Percentiles rank a stretch among this genome's conserved stretches.
Conservation (phyloP, 495 filamentous ascomycete species). For the Penicillium lividum region DNA sequence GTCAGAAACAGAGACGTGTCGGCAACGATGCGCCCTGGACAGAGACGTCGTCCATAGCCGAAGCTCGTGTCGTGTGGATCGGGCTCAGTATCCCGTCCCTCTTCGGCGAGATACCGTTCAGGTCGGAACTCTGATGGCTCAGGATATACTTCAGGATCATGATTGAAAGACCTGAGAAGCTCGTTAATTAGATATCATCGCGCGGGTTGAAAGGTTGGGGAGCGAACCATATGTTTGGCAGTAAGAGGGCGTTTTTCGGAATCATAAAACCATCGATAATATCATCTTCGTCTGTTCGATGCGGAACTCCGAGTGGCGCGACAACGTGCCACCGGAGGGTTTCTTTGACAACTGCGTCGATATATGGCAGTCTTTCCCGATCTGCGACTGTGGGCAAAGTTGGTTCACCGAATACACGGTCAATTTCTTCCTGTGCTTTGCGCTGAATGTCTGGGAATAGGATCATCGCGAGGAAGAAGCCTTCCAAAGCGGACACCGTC, state of each 20-base stretch:
- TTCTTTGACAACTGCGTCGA: conserved; percentile 46
- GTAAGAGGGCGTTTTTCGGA: conserved; percentile 47
- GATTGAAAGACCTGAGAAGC: neutral
- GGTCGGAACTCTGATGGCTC: conserved; percentile 15
- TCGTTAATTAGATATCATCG: neutral
- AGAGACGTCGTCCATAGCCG: conserved; percentile 61
- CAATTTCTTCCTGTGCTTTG: conserved; percentile 60
- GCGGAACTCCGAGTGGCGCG: conserved; percentile 51
- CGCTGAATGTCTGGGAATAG: conserved; percentile 51
- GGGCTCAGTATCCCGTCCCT: neutral
- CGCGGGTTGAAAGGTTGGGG: neutral
- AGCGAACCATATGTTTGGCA: conserved; percentile 50
- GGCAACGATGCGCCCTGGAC: conserved; percentile 59
- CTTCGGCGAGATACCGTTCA: neutral
- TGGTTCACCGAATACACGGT: conserved; percentile 46
- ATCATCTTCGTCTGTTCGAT: conserved; percentile 55
- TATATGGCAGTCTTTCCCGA: conserved; percentile 40
- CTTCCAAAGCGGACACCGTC: conserved; percentile 3
- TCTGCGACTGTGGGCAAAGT: conserved; percentile 31
- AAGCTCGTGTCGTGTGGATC: conserved; percentile 45
- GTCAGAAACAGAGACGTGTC: conserved; percentile 56
- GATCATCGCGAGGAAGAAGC: conserved; percentile 49
- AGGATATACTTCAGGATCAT: conserved; percentile 35
- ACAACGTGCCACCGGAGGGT: conserved; percentile 47
- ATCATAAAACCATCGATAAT: conserved; percentile 51